phyloP scores from a whole-genome alignment of 2,329 filamentous ascomycete species.

The Endoconidiophora polonica region DNA sequence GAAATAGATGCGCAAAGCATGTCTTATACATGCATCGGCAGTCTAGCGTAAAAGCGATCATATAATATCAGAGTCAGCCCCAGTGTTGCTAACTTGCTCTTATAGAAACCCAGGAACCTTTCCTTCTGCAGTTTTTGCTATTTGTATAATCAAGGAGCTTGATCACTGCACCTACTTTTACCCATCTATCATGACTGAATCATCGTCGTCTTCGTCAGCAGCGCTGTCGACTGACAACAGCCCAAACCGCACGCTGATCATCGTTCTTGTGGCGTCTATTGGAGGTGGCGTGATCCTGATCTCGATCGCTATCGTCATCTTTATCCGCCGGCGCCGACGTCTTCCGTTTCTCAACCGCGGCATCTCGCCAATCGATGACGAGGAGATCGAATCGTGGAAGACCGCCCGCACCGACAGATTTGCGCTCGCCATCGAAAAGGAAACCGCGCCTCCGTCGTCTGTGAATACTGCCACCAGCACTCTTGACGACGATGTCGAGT shows the following conservation, averaged over 20 bases:
- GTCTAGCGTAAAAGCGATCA: no score
- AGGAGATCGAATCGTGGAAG: slow-evolving; percentile 51
- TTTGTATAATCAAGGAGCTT: no score
- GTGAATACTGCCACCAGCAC: not conserved
- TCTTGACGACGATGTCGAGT: not conserved
- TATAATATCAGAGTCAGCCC: no score
- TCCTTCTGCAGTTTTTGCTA: no score
- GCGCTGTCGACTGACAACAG: not conserved
- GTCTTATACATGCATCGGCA: no score
- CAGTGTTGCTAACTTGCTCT: no score
- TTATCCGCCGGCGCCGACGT: slow-evolving; percentile 23
- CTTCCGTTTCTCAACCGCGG: slow-evolving; percentile 33
- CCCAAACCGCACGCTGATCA: slow-evolving; percentile 27
- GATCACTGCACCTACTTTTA: no score
- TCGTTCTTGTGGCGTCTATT: slow-evolving; percentile 35
- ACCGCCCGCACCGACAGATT: slow-evolving; percentile 19
- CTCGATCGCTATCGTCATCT: slow-evolving; percentile 22
- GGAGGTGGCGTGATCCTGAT: slow-evolving; percentile 23
- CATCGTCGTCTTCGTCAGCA: no score
- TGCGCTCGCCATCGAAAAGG: slow-evolving; percentile 17
- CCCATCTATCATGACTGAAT: no score
- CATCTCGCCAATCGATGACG: slow-evolving; percentile 45
- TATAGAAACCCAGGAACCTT: no score
- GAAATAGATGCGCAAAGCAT: no score
- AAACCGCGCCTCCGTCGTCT: not conserved